Percentiles rank a stretch among this genome's conserved stretches.
These are phyloP conservation scores for Exophiala lecanii-corni DNA, from an alignment of 2,329 filamentous ascomycete genomes.

Conservation along the genomic window DNA sequence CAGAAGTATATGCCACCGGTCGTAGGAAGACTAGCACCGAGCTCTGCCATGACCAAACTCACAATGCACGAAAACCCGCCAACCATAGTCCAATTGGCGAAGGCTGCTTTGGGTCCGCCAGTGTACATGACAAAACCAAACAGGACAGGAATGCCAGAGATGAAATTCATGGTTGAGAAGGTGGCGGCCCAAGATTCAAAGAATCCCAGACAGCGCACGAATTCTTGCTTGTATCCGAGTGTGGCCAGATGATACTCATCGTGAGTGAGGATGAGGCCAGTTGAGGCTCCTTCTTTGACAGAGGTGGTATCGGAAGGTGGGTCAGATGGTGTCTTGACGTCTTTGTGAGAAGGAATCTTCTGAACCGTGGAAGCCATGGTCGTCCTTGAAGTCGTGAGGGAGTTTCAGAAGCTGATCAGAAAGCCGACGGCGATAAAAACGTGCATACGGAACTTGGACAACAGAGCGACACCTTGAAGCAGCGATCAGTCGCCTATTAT, in stretches of 20 bases:
- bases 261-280: conserved; percentile 19
- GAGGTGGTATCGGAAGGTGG: conserved; percentile 10
- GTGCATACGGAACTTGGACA: too few relatives aligned
- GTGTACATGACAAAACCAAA: conserved; percentile 40
- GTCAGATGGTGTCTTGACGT: conserved; percentile 6
- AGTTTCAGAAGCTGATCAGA: too few relatives aligned
- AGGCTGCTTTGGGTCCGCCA: conserved; percentile 36
- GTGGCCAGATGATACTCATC: conserved; percentile 34
- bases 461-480: too few relatives aligned
- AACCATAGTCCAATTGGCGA: conserved; percentile 39
- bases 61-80: conserved; percentile 35
- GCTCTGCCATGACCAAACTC: conserved; percentile 37
- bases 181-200: conserved; percentile 38
- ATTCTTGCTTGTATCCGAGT: conserved; percentile 35
- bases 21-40: conserved; percentile 35
- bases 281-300: conserved; percentile 8
- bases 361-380: conserved; percentile 11
- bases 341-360: conserved; percentile 8
- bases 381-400: too few relatives aligned
- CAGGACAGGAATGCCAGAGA: conserved; percentile 37
- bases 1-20: conserved; percentile 40
- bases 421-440: too few relatives aligned
- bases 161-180: conserved; percentile 38
- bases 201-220: conserved; percentile 33
- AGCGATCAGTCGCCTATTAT: too few relatives aligned